Base-by-base conservation (phyloP, 2,329 filamentous ascomycete species). In the Fusarium domesticum region DNA sequence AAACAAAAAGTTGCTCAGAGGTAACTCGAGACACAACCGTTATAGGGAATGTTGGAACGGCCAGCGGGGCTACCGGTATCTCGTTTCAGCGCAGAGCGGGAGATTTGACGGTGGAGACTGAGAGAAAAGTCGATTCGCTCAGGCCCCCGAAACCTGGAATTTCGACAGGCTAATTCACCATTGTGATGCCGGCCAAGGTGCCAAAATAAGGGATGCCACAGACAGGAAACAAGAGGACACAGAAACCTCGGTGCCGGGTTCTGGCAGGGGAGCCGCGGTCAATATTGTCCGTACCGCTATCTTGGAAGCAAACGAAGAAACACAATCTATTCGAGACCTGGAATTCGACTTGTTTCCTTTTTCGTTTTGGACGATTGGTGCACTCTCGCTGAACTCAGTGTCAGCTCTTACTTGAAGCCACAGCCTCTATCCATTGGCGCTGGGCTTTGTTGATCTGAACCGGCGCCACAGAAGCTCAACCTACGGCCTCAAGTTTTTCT, bases 231-330 rank as follows among this genome's bases (percentile, higher is more conserved):
- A 28, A 8, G 23, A 28, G 23, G 23, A 28, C 23, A 28, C 23
- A 12, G 23, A 28, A 28, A 28, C 23, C 23, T 12, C 23, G 23
- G 23, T 10, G 14, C 23, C 7, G 31, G 47, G 40, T 23, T 19
- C 7, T 28, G 14, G 15, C 37, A 23, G 46, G 38, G 19, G 42
- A 28, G 40, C 42, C n/a, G n/a, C n/a, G n/a, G n/a, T n/a, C n/a
- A n/a, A n/a, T n/a, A n/a, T n/a, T n/a, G n/a, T n/a, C n/a, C n/a
- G n/a, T 51, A 54, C 18, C 39, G 39, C 28, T 35, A 32, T 25
- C 40, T n/a, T 23, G 35, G 34, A 39, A 42, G 33, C 35, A 59
- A 54, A 51, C 54, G 49, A 54, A 50, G 56, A 49, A 50, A 53
- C 23, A 48, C 41, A 39, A 31, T 42, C 54, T 57, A 56, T 52